Evolutionary conservation across 345 rosid genomes (phyloP), one percentile per base, ranked within the genome.

Genomic region (Rhizophora mangle): DNA sequence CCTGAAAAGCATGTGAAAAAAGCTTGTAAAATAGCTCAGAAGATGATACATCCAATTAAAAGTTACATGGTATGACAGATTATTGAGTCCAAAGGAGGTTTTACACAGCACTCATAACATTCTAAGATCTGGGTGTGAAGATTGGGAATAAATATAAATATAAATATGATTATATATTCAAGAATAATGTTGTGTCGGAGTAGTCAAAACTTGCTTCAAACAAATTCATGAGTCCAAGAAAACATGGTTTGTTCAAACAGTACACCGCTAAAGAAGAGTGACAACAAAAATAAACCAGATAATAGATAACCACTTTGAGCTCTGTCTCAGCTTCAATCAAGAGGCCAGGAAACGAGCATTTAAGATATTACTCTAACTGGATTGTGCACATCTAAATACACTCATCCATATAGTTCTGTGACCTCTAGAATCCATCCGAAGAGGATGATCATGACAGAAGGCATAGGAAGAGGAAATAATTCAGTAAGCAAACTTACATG

Each of bases 401-500:
- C 16, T 43, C 49, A 43, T 43, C 49, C 49, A 13, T 43, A 43
- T 13, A 43, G 13, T 13, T 43, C 49, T 43, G 49, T 13, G 49
- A 15, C 49, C 19, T 43, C 49, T 19, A 43, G 49, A 39, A 13
- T 43, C 0, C 18, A 43, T 13, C 49, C 15, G 49, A 43, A 13
- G 49, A 19, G 4, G 18, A 43, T 43, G 49, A 43, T 43, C 49
- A 43, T 43, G 18, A 43, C 1, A 15, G 49, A 43, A 13, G 49
- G 5, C 4, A 43, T 43, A 11, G 49, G 19, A 21, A 27, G 15
- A 47, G 30, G 39, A 53, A 16, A 29, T 49, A 31, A 26, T 55
- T 24, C 22, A 49, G 57, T 24, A 58, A n/a, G 32, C 60, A 43
- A 13, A 49, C 87, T 85, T 81, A 93, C 98, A 88, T 91, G n/a